Base-by-base conservation (phyloP, 179 eudicot genomes). In the Actinidia polygama region DNA sequence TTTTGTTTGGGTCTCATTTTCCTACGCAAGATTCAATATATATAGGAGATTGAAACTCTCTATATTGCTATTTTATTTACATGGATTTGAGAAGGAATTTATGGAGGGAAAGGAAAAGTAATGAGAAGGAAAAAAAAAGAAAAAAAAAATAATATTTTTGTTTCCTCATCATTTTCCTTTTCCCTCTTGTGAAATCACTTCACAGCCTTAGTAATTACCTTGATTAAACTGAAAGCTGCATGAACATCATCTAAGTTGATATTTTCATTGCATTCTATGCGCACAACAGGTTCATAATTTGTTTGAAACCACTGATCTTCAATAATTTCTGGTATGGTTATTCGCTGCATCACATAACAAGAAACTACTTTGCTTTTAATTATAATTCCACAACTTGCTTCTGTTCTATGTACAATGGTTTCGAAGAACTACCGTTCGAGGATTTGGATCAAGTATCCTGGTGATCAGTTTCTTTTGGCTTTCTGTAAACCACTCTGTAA, bases 301-400 rank as follows among this genome's bases (percentile, higher is more conserved):
- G 24, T 80, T 79, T 90, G 91, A 81, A 91, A 91, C 94, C 94
- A 91, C 79, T 84, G 84, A 72, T 89, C 87, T 75, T 87, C 89
- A 7, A 85, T 85, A 21, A 91, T 89, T 71, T 91, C 93, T 36
- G 87, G 78, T 30, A 80, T 74, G 46, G 93, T 89, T 26, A 89
- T 85, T 84, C 94, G 80, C 93, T 91, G 90, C 81, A 74, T 46
- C 64, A 80, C 30, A 85, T 58, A 81, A 47, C 16, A 75, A 49
- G 68, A 69, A 72, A 36, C 57, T 78, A 44, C 85, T 58, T 21
- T 49, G 74, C 24, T 53, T 15, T 23, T 1, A 75, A 15, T 24
- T 51, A 10, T 18, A 14, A 44, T 78, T 61, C 47, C 18, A 7
- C 53, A 8, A 4, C 8, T 19, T 61, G 77, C 1, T 49, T 53